Evolutionary conservation across 1,284 basidiomycete species (phyloP), one percentile per base, ranked within the genome.

Genomic region (Singerocomus inundabilis): DNA sequence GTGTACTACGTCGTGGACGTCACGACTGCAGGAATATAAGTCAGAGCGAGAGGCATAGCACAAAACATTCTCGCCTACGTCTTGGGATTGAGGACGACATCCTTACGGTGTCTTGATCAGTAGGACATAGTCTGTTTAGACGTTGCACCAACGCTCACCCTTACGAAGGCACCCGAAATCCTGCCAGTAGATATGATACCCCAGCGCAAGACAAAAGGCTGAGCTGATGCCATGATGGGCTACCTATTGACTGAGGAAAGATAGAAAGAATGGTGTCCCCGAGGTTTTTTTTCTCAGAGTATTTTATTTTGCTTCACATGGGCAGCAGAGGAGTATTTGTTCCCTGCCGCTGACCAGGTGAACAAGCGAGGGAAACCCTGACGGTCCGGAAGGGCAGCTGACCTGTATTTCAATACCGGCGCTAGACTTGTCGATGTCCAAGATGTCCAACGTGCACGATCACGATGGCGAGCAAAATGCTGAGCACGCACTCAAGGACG

Each of bases 1-100:
- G 71, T 96, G 93, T 4, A 74, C 67, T 9, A 96, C 78, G 64
- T 96, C 93, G 26, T 76, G 65, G 5, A 85, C 84, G 41, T 73
- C 72, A 24, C 92, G 88, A 15, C 85, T 88, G 43, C 6, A 44
- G 21, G 26, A 52, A 21, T 21, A 21, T 38, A 28, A n/a, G 40
- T 57, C 16, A 46, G 35, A 16, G 12, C 16, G 10, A n/a, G 21
- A 36, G n/a, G 25, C 8, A 24, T 3, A 1, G 37, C 9, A 15
- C 9, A 34, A 10, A 35, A 16, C 6, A 42, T 7, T 38, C 29
- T 29, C 16, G 45, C 74, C 36, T 55, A 78, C 79, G 72, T 77
- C 54, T 70, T 70, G 6, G 80, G 79, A 51, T 81, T 73, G 26
- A 79, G 49, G 12, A 79, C 58, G 10, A 70, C 48, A 49, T 82